phyloP scores from a whole-genome alignment of 352 stramenopile genomes.

The Globisporangium cederbergense region DNA sequence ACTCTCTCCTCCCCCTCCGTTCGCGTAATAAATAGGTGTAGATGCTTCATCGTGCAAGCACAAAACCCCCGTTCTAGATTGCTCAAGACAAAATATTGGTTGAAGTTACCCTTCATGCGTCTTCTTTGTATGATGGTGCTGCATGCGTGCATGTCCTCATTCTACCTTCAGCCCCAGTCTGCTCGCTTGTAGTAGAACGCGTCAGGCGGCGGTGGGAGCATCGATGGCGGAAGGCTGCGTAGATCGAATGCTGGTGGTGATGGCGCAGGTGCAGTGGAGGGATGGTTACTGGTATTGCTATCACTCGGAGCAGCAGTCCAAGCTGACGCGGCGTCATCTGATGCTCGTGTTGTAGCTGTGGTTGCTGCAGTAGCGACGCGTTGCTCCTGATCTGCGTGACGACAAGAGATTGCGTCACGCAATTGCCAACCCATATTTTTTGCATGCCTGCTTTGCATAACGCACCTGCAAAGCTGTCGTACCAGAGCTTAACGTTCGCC shows the following conservation, averaged over 20 bases:
- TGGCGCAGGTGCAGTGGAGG: neutral
- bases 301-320: neutral
- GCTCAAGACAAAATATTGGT: slow-evolving; percentile 13
- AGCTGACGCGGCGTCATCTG: neutral
- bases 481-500: slow-evolving; percentile 83
- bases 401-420: neutral
- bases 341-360: neutral
- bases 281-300: neutral
- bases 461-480: slow-evolving; percentile 73
- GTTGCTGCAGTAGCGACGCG: slow-evolving; percentile 10
- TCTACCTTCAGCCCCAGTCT: slow-evolving; percentile 46
- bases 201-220: slow-evolving; percentile 55
- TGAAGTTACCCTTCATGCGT: slow-evolving; percentile 5
- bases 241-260: slow-evolving; percentile 7
- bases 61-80: slow-evolving; percentile 20
- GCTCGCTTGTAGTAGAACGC: slow-evolving; percentile 41
- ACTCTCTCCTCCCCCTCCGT: neutral
- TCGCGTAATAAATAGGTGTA: slow-evolving; percentile 34
- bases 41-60: slow-evolving; percentile 24
- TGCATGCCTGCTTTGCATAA: neutral
- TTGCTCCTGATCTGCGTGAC: slow-evolving; percentile 36
- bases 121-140: neutral
- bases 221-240: slow-evolving; percentile 60
- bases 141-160: neutral
- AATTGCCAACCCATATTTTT: neutral